Conservation (phyloP, 805 yeast genomes). For the Yarrowia keelungensis region DNA sequence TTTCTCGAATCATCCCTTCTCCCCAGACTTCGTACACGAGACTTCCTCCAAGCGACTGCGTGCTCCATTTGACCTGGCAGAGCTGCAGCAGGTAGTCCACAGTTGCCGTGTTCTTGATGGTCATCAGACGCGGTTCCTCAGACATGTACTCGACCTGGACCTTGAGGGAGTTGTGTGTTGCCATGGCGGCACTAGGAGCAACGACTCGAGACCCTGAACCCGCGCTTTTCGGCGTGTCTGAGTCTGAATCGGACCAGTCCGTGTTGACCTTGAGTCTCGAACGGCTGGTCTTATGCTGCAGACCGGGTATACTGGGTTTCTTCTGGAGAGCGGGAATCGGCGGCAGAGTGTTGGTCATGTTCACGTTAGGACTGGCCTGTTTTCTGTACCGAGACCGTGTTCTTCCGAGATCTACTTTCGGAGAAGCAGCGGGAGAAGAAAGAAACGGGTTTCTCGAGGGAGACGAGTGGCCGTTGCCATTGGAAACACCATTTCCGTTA, state of each 20-base stretch:
- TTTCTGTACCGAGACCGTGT: slow-evolving; percentile 7
- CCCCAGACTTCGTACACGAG: slow-evolving; percentile 34
- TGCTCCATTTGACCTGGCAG: slow-evolving; percentile 26
- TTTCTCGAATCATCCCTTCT: slow-evolving; percentile 23
- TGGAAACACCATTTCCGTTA: too few species aligned
- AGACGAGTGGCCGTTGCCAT: neutral
- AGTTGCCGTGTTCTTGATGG: slow-evolving; percentile 10
- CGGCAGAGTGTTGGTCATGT: neutral
- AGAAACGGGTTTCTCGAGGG: slow-evolving; percentile 16
- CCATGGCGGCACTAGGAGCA: slow-evolving; percentile 13
- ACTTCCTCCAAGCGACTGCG: slow-evolving; percentile 9
- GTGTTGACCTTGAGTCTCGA: slow-evolving; percentile 29
- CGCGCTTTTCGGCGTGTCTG: slow-evolving; percentile 20
- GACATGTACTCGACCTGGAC: slow-evolving; percentile 28
- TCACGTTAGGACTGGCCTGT: slow-evolving; percentile 21
- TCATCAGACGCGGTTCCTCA: slow-evolving; percentile 16
- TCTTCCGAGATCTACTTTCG: slow-evolving; percentile 8
- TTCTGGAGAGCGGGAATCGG: neutral
- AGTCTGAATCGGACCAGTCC: slow-evolving; percentile 27
- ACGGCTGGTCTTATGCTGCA: slow-evolving; percentile 6
- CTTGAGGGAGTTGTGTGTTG: slow-evolving; percentile 7
- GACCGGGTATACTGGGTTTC: neutral
- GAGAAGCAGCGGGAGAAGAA: neutral
- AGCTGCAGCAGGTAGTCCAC: slow-evolving; percentile 31
- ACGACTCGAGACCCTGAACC: slow-evolving; percentile 13